phyloP scores from a whole-genome alignment of 768 basidiomycete species.

The Boletus sp. region DNA sequence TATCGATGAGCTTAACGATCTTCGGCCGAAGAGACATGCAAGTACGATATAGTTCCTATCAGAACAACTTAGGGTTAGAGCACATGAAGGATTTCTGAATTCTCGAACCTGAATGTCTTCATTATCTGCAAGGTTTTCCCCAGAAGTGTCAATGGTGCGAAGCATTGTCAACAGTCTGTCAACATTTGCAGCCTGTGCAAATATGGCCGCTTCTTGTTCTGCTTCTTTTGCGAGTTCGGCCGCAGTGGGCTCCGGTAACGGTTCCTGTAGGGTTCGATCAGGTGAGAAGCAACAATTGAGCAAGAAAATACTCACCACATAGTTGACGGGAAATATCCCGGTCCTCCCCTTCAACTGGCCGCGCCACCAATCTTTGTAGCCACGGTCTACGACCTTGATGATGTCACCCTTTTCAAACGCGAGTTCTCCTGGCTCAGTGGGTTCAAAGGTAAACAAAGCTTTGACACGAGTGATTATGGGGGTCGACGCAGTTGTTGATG shows the following conservation, averaged over 20 bases:
- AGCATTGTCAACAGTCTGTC: constrained; percentile 79
- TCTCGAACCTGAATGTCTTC: constrained; percentile 78
- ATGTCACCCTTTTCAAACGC: constrained; percentile 90
- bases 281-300: not conserved
- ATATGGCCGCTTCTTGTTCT: constrained; percentile 85
- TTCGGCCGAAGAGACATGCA: constrained; percentile 89
- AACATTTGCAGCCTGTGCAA: constrained; percentile 81
- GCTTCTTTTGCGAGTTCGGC: constrained; percentile 77
- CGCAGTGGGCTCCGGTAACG: constrained; percentile 80
- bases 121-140: constrained; percentile 85
- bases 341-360: constrained; percentile 88
- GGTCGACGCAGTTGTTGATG: constrained; percentile 13
- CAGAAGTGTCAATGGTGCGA: constrained; percentile 65
- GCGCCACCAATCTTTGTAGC: constrained; percentile 96
- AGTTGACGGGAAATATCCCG: constrained; percentile 96
- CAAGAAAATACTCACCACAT: constrained; percentile 62
- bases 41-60: constrained; percentile 83
- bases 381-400: constrained; percentile 92
- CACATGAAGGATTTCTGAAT: not conserved
- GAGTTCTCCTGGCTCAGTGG: constrained; percentile 85
- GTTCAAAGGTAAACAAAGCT: constrained; percentile 86
- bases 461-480: constrained; percentile 76
- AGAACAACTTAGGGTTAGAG: constrained; percentile 1
- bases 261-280: constrained; percentile 50
- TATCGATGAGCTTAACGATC: constrained; percentile 95